Conservation (phyloP, 768 basidiomycete genomes). For the Boletus speciosus region DNA sequence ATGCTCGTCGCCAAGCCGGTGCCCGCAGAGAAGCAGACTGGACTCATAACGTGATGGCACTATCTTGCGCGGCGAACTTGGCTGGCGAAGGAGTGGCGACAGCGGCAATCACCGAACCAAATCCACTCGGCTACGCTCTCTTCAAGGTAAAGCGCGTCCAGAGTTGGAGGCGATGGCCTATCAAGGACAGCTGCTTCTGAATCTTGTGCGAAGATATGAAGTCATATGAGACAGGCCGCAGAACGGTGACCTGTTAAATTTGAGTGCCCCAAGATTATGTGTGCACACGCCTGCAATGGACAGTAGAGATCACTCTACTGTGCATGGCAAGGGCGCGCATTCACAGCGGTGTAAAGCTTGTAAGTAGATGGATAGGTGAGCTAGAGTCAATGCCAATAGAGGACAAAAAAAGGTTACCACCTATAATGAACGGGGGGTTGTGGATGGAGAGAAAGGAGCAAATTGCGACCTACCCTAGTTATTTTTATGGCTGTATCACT, state of each 20-base stretch:
- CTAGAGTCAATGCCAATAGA: not conserved
- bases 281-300: conserved; percentile 28
- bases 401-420: not conserved
- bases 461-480: too few relatives aligned
- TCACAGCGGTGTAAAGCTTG: conserved; percentile 15
- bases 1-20: not conserved
- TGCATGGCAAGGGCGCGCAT: conserved; percentile 27
- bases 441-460: not conserved
- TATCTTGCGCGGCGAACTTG: not conserved
- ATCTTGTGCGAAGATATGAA: not conserved
- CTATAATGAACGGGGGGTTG: too few relatives aligned
- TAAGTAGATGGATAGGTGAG: not conserved
- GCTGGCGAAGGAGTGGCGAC: not conserved
- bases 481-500: not conserved
- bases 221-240: not conserved
- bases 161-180: too few relatives aligned
- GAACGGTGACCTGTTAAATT: not conserved
- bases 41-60: not conserved
- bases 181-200: too few relatives aligned
- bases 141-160: not conserved
- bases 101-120: not conserved
- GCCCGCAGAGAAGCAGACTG: not conserved
- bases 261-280: conserved; percentile 3
- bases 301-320: conserved; percentile 22
- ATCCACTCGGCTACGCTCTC: not conserved